Evolutionary conservation across 1,139 yeast species (phyloP).

Genomic region (Blastobotrys ciferrii): DNA sequence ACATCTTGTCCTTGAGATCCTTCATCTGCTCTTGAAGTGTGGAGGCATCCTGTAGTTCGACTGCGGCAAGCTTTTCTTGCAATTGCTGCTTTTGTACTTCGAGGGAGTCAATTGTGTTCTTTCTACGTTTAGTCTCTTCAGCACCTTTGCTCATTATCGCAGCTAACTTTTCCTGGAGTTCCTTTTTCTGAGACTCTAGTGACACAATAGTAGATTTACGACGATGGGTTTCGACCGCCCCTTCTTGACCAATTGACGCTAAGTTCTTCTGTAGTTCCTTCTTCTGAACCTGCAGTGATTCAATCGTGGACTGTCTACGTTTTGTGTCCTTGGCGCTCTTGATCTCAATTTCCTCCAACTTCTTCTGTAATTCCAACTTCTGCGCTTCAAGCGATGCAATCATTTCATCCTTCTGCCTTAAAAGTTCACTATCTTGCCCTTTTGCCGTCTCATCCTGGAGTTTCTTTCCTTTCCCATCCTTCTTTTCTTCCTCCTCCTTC

Average conservation of each 20-base stretch:
- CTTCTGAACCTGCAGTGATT: conserved; percentile 7
- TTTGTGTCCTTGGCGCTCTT: not conserved
- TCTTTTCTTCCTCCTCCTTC: not conserved
- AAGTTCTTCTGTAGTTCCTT: conserved; percentile 4
- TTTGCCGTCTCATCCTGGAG: too few species aligned
- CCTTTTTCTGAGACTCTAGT: conserved; percentile 7
- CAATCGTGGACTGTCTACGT: conserved; percentile 5
- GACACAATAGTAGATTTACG: conserved; percentile 5
- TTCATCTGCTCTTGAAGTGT: not conserved
- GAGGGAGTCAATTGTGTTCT: conserved; percentile 2
- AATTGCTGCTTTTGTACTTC: not conserved
- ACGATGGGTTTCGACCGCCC: conserved; percentile 5
- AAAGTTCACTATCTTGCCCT: conserved; percentile 7
- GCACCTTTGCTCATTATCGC: conserved; percentile 14
- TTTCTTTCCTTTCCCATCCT: too few species aligned
- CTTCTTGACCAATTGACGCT: not conserved
- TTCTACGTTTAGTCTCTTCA: conserved; percentile 12
- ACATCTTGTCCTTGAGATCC: conserved; percentile 5
- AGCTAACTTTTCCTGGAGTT: conserved; percentile 12
- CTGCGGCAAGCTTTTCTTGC: conserved; percentile 2
- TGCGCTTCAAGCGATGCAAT: not conserved
- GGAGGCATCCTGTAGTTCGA: not conserved
- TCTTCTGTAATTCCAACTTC: not conserved
- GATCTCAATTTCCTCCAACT: not conserved
- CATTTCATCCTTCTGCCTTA: conserved; percentile 8